phyloP scores from a whole-genome alignment of 805 yeast genomes.

The Saccharomyces kudriavzevii region DNA sequence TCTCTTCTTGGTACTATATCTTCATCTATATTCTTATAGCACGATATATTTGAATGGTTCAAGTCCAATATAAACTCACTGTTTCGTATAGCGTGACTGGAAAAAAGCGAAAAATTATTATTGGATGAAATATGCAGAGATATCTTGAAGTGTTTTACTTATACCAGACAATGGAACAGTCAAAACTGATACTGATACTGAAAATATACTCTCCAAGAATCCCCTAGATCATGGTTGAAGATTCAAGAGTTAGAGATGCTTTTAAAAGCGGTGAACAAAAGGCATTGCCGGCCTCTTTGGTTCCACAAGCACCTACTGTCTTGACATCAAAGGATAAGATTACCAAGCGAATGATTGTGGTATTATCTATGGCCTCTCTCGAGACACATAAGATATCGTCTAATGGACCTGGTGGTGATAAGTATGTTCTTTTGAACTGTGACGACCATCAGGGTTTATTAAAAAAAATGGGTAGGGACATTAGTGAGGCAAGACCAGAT shows the following conservation, averaged over 20 bases:
- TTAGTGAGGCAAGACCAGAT: slow-evolving; percentile 98
- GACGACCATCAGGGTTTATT: slow-evolving; percentile 96
- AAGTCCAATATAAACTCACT: not conserved
- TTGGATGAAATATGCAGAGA: not conserved
- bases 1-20: not conserved
- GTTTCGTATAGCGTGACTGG: not conserved
- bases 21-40: not conserved
- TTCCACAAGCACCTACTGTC: slow-evolving; percentile 80
- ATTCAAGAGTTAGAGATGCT: slow-evolving; percentile 41
- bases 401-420: slow-evolving; percentile 75
- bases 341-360: slow-evolving; percentile 84
- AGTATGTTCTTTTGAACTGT: slow-evolving; percentile 88
- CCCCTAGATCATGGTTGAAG: slow-evolving; percentile 34
- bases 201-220: not conserved
- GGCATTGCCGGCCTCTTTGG: slow-evolving; percentile 59
- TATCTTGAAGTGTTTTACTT: not conserved
- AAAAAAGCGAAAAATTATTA: not conserved
- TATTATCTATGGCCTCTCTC: slow-evolving; percentile 89
- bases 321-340: slow-evolving; percentile 77
- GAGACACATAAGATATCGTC: slow-evolving; percentile 88
- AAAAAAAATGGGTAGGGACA: slow-evolving; percentile 93
- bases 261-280: slow-evolving; percentile 31
- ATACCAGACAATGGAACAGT: not conserved
- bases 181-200: not conserved
- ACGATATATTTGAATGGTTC: not conserved